Conservation (phyloP, 179 eudicot genomes). For the Pouteria campechiana region DNA sequence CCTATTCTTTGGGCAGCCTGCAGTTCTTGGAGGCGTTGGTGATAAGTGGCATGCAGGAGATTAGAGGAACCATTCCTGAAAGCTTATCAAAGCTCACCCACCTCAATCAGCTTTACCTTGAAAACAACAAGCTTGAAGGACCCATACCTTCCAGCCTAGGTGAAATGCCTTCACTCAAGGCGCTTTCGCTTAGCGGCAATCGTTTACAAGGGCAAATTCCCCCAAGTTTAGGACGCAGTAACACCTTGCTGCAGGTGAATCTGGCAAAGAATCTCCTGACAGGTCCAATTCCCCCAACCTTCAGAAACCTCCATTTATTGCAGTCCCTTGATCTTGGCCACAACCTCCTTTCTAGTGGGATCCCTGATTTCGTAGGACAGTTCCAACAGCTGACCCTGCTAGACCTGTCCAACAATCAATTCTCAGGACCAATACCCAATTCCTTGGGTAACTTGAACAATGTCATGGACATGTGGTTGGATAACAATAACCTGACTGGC, state of each 20-base stretch:
- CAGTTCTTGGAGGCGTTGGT: constrained; percentile 45
- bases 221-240: constrained; percentile 34
- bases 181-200: constrained; percentile 52
- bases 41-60: constrained; percentile 64
- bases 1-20: constrained; percentile 51
- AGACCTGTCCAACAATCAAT: constrained; percentile 44
- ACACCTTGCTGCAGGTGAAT: constrained; percentile 37
- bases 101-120: constrained; percentile 56
- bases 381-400: constrained; percentile 37
- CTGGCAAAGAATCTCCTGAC: constrained; percentile 36
- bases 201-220: constrained; percentile 45
- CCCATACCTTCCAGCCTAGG: constrained; percentile 47
- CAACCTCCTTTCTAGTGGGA: constrained; percentile 43
- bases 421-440: constrained; percentile 49
- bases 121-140: constrained; percentile 60
- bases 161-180: constrained; percentile 29
- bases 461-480: constrained; percentile 47
- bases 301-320: constrained; percentile 24
- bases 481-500: constrained; percentile 51
- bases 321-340: constrained; percentile 58
- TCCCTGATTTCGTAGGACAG: constrained; percentile 54
- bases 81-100: constrained; percentile 32
- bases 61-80: constrained; percentile 50
- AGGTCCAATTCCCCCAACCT: constrained; percentile 42
- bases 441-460: constrained; percentile 38